phyloP scores from a whole-genome alignment of 352 stramenopile species.

The Pythium chondricola region DNA sequence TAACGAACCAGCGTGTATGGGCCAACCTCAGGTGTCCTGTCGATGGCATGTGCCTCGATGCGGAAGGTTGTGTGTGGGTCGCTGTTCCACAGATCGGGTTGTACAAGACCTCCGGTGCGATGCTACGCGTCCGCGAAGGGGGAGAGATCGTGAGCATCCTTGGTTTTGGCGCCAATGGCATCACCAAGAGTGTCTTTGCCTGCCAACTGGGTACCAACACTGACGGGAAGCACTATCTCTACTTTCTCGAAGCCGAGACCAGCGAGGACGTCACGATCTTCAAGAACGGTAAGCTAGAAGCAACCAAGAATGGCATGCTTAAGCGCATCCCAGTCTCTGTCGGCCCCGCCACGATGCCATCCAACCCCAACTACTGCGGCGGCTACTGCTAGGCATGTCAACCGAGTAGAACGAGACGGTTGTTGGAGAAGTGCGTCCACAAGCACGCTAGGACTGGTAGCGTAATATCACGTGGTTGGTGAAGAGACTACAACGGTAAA shows the following conservation, averaged over 20 bases:
- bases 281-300: constrained; percentile 26
- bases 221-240: constrained; percentile 42
- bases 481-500: too few species aligned
- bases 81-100: constrained; percentile 48
- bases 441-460: too few species aligned
- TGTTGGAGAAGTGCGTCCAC: too few species aligned
- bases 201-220: constrained; percentile 55
- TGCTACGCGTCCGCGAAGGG: constrained; percentile 50
- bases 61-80: constrained; percentile 60
- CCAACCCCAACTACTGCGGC: constrained; percentile 40
- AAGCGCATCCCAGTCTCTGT: constrained; percentile 43
- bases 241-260: constrained; percentile 46
- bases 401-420: too few species aligned
- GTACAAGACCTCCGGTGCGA: constrained; percentile 36
- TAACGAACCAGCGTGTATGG: constrained; percentile 48
- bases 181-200: constrained; percentile 45
- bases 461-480: too few species aligned
- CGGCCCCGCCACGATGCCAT: constrained; percentile 30
- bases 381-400: constrained; percentile 57
- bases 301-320: constrained; percentile 33
- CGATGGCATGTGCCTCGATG: constrained; percentile 61
- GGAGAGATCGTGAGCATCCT: constrained; percentile 44
- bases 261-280: constrained; percentile 38
- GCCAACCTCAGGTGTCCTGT: constrained; percentile 37
- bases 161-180: constrained; percentile 56